Evolutionary conservation across 805 yeast species (phyloP).

Genomic region (Myxozyma mucilagina): DNA sequence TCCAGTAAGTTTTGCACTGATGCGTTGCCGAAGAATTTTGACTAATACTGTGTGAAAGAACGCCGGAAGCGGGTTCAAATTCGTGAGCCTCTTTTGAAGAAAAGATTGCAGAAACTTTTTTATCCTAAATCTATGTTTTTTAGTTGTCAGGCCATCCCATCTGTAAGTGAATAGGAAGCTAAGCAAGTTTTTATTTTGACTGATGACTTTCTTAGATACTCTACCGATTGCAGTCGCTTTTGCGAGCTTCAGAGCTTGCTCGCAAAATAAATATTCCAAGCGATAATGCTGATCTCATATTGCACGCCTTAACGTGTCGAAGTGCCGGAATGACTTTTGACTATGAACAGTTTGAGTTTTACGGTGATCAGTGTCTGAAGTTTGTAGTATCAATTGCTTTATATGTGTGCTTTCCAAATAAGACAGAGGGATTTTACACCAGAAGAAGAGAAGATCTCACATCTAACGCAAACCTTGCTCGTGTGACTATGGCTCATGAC

Average conservation of each 20-base stretch:
- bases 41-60: not conserved
- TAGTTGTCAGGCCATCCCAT: not conserved
- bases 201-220: not conserved
- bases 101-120: not conserved
- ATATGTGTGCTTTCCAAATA: not conserved
- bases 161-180: not conserved
- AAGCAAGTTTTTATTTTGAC: not conserved
- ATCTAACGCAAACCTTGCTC: not conserved
- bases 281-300: not conserved
- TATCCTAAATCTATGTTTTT: not conserved
- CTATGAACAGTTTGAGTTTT: constrained; percentile 23
- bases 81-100: not conserved
- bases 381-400: not conserved
- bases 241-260: not conserved
- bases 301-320: not conserved
- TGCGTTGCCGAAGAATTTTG: not conserved
- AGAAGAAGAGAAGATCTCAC: not conserved
- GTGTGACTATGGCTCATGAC: not conserved
- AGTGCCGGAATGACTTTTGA: not conserved
- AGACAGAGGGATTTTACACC: not conserved
- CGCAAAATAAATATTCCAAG: not conserved
- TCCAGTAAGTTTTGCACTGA: not conserved
- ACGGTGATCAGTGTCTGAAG: constrained; percentile 19
- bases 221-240: not conserved
- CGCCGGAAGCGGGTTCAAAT: not conserved